These are phyloP conservation scores for Chalciporus piperatus DNA, from an alignment of 768 basidiomycete genomes.

Conservation along the genomic window DNA sequence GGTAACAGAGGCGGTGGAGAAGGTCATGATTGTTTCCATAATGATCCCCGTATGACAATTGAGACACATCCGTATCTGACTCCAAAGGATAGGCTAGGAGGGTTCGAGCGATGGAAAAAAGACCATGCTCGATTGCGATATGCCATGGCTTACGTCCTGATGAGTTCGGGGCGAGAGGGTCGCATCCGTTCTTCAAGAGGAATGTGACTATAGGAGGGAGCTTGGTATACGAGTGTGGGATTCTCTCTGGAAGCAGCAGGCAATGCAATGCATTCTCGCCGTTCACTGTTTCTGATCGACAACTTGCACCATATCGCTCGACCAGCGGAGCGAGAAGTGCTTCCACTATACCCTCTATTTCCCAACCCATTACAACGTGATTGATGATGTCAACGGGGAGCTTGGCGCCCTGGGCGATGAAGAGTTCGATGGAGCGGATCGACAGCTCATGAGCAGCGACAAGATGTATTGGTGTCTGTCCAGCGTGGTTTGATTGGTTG, in stretches of 20 bases:
- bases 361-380: neutral
- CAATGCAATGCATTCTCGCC: neutral
- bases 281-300: too few species aligned
- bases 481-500: neutral
- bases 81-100: too few species aligned
- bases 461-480: neutral
- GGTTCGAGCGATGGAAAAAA: neutral
- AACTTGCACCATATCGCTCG: neutral
- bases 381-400: neutral
- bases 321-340: neutral
- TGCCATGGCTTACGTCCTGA: neutral
- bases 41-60: too few species aligned
- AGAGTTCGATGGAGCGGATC: neutral
- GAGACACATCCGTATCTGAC: neutral
- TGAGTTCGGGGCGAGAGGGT: neutral
- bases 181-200: neutral
- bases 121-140: neutral
- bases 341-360: too few species aligned
- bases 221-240: too few species aligned
- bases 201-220: neutral
- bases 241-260: too few species aligned
- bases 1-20: neutral
- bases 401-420: neutral
- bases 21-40: too few species aligned
- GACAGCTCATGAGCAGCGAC: too few species aligned